Evolutionary conservation across 148 eudicot genomes (phyloP).

Genomic region (Rhododendron vialii): DNA sequence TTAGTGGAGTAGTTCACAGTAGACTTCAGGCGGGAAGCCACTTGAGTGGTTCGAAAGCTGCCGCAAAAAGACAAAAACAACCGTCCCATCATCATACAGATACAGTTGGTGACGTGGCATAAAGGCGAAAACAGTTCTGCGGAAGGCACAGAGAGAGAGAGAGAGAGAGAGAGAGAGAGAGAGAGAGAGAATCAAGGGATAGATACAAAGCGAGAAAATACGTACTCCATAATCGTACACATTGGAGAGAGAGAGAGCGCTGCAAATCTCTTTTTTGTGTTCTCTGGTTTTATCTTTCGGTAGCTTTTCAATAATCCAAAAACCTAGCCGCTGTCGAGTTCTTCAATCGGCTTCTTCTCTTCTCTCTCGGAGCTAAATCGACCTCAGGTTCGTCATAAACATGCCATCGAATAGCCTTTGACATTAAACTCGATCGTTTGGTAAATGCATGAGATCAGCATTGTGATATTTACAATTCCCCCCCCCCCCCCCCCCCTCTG

Average conservation of each 20-base stretch:
- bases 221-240: background rate
- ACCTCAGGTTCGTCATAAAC: conserved; percentile 6
- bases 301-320: background rate
- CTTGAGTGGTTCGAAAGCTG: background rate
- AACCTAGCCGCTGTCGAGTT: background rate
- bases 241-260: background rate
- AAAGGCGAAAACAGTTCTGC: background rate
- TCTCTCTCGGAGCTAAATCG: background rate
- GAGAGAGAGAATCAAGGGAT: background rate
- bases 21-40: conserved; percentile 10
- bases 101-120: conserved; percentile 14
- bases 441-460: background rate
- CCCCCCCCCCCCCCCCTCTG: too few species aligned
- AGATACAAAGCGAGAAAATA: background rate
- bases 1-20: too few species aligned
- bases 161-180: background rate
- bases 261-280: background rate
- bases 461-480: background rate
- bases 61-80: conserved; percentile 8
- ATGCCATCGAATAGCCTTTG: background rate
- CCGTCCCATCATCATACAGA: conserved; percentile 17
- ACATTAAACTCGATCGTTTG: background rate
- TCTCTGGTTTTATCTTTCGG: background rate
- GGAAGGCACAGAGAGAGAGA: background rate
- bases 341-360: background rate